These are phyloP conservation scores for Ilyonectria destructans DNA, from an alignment of 2,329 filamentous ascomycete species.

Conservation along the genomic window DNA sequence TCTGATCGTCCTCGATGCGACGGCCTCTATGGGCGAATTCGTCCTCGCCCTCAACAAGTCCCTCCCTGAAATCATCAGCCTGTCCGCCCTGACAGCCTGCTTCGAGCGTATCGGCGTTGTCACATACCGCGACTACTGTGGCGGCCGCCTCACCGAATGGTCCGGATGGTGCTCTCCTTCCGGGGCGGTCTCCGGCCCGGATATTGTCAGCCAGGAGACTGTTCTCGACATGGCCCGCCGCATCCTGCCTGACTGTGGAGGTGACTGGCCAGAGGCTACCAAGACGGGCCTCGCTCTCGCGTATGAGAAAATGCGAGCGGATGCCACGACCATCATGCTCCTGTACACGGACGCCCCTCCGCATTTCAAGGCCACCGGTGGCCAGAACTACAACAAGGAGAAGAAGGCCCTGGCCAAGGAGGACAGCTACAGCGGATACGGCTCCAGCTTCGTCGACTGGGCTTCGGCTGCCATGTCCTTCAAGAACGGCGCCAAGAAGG, in stretches of 20 bases:
- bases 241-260: conserved; percentile 55
- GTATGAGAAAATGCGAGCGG: conserved; percentile 63
- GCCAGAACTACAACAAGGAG: conserved; percentile 52
- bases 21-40: conserved; percentile 62
- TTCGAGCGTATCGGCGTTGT: conserved; percentile 67
- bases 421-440: conserved; percentile 52
- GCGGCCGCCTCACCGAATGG: conserved; percentile 59
- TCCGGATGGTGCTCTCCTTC: conserved; percentile 63
- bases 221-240: conserved; percentile 56
- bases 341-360: conserved; percentile 66
- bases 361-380: conserved; percentile 55
- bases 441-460: conserved; percentile 62
- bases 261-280: conserved; percentile 64
- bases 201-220: conserved; percentile 50
- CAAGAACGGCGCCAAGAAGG: conserved; percentile 53
- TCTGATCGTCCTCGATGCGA: conserved; percentile 64
- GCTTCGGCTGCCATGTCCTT: conserved; percentile 56
- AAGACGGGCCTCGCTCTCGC: conserved; percentile 66
- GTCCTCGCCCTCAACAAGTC: conserved; percentile 61
- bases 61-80: conserved; percentile 66
- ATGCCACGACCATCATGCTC: conserved; percentile 65
- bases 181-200: conserved; percentile 26
- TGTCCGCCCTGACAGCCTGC: conserved; percentile 64
- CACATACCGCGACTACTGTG: conserved; percentile 66
- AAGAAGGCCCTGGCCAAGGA: conserved; percentile 36